Percentiles rank a stretch among this genome's conserved stretches.
These are phyloP conservation scores for Leishmania turanica DNA, from an alignment of 208 protist genomes.

Conservation along the genomic window DNA sequence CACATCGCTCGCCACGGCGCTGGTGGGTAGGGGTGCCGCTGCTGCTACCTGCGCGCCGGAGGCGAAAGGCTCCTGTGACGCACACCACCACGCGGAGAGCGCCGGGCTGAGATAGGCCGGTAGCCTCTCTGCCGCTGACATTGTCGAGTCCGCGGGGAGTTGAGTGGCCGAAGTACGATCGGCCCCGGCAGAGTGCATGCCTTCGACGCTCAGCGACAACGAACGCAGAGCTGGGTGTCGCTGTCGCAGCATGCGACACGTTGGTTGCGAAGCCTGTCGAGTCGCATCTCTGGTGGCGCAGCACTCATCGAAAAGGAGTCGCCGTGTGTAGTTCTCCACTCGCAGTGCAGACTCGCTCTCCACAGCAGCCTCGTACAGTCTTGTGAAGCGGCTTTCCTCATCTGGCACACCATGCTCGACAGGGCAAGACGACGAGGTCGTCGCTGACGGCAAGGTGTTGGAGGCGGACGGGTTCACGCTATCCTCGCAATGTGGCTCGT, in stretches of 20 bases:
- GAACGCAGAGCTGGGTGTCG: constrained; percentile 31
- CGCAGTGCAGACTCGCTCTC: constrained; percentile 37
- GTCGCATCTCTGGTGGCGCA: constrained; percentile 13
- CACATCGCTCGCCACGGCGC: background rate
- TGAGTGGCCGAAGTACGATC: too few species aligned
- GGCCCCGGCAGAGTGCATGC: background rate
- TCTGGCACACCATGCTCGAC: background rate
- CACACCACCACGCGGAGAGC: constrained; percentile 18
- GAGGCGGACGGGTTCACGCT: background rate
- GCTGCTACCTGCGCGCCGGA: background rate
- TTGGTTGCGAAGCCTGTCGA: constrained; percentile 15
- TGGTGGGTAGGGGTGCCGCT: background rate
- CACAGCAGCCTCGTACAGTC: constrained; percentile 19
- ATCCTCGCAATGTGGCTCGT: too few species aligned
- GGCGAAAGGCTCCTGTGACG: background rate
- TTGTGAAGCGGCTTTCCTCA: background rate
- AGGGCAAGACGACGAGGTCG: background rate
- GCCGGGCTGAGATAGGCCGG: constrained; percentile 6
- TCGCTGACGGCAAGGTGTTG: background rate
- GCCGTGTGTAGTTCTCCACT: constrained; percentile 49
- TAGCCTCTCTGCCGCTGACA: background rate
- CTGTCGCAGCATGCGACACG: constrained; percentile 23
- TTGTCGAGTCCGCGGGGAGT: background rate
- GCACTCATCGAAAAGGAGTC: constrained; percentile 31
- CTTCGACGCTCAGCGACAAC: background rate